Evolutionary conservation across 2,329 filamentous ascomycete genomes (phyloP).

Genomic region (Fusarium brachygibbosum): DNA sequence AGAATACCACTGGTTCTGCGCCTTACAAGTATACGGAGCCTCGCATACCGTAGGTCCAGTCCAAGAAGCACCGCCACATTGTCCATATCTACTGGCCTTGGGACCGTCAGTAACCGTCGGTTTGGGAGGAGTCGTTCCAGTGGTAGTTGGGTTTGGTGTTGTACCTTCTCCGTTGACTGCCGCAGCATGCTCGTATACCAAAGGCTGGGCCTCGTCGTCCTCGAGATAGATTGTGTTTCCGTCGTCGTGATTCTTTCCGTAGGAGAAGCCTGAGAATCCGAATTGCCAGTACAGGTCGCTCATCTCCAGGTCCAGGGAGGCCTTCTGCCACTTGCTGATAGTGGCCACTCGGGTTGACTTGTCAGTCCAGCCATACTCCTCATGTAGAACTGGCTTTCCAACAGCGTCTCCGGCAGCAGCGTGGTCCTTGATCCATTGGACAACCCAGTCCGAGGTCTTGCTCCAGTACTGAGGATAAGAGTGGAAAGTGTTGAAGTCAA

Average conservation of each 20-base stretch:
- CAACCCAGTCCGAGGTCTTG: conserved; percentile 65
- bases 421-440: conserved; percentile 69
- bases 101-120: conserved; percentile 27
- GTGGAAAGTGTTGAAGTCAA: conserved; percentile 70
- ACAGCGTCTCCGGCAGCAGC: conserved; percentile 55
- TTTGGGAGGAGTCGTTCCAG: conserved; percentile 6
- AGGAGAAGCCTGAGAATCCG: conserved; percentile 64
- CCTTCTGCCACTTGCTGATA: conserved; percentile 64
- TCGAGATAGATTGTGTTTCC: conserved; percentile 70
- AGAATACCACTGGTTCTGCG: conserved; percentile 40
- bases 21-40: conserved; percentile 27
- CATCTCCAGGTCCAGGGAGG: conserved; percentile 61
- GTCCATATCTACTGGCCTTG: conserved; percentile 23
- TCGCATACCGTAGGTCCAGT: conserved; percentile 28
- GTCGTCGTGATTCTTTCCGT: conserved; percentile 67
- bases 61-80: conserved; percentile 36
- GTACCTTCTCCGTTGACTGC: conserved; percentile 51
- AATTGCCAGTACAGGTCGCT: conserved; percentile 70
- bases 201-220: conserved; percentile 59
- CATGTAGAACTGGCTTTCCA: conserved; percentile 62
- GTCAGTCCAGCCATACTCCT: conserved; percentile 59
- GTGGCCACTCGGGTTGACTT: conserved; percentile 61
- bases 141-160: background rate
- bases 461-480: conserved; percentile 69
- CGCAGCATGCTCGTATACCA: conserved; percentile 61